Evolutionary conservation across 805 yeast species (phyloP), one percentile per base, ranked within the genome.

Genomic region (Wickerhamomyces queroliae): DNA sequence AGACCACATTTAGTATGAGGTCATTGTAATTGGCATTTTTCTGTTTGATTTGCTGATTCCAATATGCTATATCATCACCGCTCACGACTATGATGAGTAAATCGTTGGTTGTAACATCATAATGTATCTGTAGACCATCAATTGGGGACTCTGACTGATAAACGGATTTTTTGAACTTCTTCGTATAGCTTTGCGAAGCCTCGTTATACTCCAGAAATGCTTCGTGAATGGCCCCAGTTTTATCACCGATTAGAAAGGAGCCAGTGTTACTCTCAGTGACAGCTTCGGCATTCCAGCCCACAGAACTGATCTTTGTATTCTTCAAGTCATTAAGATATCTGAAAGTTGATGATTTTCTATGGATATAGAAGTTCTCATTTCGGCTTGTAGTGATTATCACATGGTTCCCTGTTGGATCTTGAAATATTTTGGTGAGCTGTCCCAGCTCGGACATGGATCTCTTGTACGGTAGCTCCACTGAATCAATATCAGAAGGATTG

Each of bases 401-500:
- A 48, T 76, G 80, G 10, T 61, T 55, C 2, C 84, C 83, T 0
- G 69, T 52, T 0, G 72, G 69, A 50, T 78, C 83, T 33, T 72
- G 56, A 49, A 62, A 78, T 2, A 76, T 58, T 28, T 56, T 49
- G 18, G 52, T 55, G 16, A 67, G 58, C 15, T 53, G 56, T 9
- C 58, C 59, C 18, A 54, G 37, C 33, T 55, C 60, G 27, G 51
- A 50, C 1, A 42, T 31, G 1, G 58, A 52, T 37, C 49, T 48
- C 42, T 50, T 55, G 37, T 40, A 42, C 0, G 72, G 62, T 2
- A 69, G 43, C 11, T 56, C 58, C n/a, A 67, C 52, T 19, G 58
- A 61, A 31, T 67, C 69, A 5, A 84, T 80, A 7, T 66, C 66
- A 26, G 81, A 76, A 1, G 93, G 93, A 36, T 69, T 68, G 37